Evolutionary conservation across 2,329 filamentous ascomycete genomes (phyloP), one percentile per base, ranked within the genome.

Genomic region (Pseudogymnoascus sp.): DNA sequence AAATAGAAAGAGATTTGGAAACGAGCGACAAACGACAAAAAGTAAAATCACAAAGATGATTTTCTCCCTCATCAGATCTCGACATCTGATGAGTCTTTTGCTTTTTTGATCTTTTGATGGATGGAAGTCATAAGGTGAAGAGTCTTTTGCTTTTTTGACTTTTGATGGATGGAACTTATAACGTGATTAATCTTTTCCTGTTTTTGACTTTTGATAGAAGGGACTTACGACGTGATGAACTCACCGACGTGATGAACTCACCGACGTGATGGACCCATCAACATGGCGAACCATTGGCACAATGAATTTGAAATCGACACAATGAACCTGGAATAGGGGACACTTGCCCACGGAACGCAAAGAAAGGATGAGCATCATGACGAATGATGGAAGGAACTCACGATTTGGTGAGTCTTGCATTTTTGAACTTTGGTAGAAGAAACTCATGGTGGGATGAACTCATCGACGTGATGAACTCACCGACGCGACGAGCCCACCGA

Each of bases 11-110:
- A 13, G 21, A 48, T 16, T 4, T 51, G 37, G 37, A 39, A 39
- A 39, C 25, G 25, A 54, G 25, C 48, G 10, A 28, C 28, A 14
- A 14, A 51, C 43, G 25, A 14, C 21, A 54, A 31, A 57, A 57
- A 57, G 48, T 11, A 57, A 57, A 57, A 57, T 57, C 48, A 57
- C 3, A 34, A 34, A 34, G 6, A 10, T 57, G 48, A 57, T 57
- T 57, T 57, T 57, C 48, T 54, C 48, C 25, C 48, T 34, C 48
- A 57, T 57, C 25, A 57, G 48, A 57, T 57, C 25, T 34, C 25
- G 48, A 57, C n/a, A 34, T 57, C 25, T 8, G 37, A 39, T 16
- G 37, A 39, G 37, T 39, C 37, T 39, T 39, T 39, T 39, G 37
- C n/a, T 39, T 39, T 39, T 39, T n/a, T 39, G 37, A 39, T 3